Evolutionary conservation across 495 filamentous ascomycete genomes (phyloP).

Genomic region (Polyplosphaeria fusca): DNA sequence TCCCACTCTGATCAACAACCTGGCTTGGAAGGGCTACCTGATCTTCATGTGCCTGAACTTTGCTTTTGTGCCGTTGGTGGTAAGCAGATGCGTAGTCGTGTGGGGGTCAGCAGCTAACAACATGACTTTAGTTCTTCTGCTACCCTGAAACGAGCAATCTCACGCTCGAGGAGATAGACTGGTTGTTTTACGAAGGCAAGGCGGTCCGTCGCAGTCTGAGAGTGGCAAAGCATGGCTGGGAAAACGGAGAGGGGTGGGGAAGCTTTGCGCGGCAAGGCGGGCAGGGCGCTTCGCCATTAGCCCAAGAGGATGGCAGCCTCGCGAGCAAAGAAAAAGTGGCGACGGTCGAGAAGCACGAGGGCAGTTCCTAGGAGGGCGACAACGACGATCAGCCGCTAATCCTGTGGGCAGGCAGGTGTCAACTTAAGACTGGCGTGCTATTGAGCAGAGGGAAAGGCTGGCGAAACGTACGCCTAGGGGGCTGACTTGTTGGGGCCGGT

Average conservation of each 20-base stretch:
- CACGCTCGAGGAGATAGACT: slow-evolving; percentile 35
- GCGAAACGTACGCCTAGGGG: neutral
- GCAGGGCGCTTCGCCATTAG: neutral
- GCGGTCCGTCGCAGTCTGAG: slow-evolving; percentile 7
- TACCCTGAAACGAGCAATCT: slow-evolving; percentile 41
- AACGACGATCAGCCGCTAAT: neutral
- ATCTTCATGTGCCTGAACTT: slow-evolving; percentile 36
- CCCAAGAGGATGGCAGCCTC: neutral
- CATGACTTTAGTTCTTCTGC: slow-evolving; percentile 11
- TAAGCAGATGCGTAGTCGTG: neutral
- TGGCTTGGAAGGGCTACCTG: slow-evolving; percentile 34
- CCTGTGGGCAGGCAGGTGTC: neutral
- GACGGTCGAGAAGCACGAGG: neutral
- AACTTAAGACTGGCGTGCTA: neutral
- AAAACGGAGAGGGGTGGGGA: neutral
- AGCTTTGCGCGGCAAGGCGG: slow-evolving; percentile 1
- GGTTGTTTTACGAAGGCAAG: slow-evolving; percentile 23
- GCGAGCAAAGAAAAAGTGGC: neutral
- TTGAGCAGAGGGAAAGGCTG: too few species aligned
- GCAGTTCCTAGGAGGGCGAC: neutral
- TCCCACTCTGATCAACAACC: slow-evolving; percentile 31
- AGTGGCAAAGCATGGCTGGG: slow-evolving; percentile 17
- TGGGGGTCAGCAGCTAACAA: neutral
- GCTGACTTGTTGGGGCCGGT: neutral
- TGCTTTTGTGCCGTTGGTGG: slow-evolving; percentile 43